Percentiles rank a stretch among this genome's conserved stretches.
phyloP scores from a whole-genome alignment of 768 basidiomycete species.

The Kwoniella botswanensis region DNA sequence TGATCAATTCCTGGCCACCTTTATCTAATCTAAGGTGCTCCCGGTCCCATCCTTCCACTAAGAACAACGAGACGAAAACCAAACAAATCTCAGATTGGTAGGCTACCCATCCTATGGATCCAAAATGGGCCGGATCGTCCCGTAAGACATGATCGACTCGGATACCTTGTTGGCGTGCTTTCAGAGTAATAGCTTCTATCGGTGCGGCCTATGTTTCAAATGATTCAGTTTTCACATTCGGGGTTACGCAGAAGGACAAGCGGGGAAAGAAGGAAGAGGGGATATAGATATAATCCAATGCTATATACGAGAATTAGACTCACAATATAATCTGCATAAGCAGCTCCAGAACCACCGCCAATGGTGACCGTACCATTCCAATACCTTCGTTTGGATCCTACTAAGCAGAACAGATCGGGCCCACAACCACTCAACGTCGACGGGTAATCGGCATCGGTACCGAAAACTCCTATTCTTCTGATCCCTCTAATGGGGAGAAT shows the following conservation, averaged over 20 bases:
- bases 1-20: conserved; percentile 47
- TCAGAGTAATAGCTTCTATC: conserved; percentile 49
- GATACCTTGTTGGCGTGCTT: conserved; percentile 38
- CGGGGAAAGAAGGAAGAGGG: too few species aligned
- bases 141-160: conserved; percentile 51
- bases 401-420: conserved; percentile 50
- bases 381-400: conserved; percentile 39
- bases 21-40: conserved; percentile 45
- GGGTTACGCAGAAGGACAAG: too few species aligned
- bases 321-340: conserved; percentile 53
- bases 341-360: conserved; percentile 54
- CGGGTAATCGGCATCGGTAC: conserved; percentile 64
- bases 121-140: conserved; percentile 43
- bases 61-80: conserved; percentile 55
- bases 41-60: conserved; percentile 55
- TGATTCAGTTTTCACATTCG: too few species aligned
- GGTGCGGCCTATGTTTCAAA: conserved; percentile 36
- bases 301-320: conserved; percentile 7
- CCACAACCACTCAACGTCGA: conserved; percentile 46
- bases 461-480: conserved; percentile 64
- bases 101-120: conserved; percentile 41
- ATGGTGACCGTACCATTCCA: conserved; percentile 56
- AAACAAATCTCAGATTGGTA: conserved; percentile 53
- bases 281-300: too few species aligned
- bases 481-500: conserved; percentile 41